A percentile compares a stretch with the other conserved stretches of the same genome.
These are phyloP conservation scores for Podospora anserina DNA, from an alignment of 495 filamentous ascomycete species.

Conservation along the genomic window DNA sequence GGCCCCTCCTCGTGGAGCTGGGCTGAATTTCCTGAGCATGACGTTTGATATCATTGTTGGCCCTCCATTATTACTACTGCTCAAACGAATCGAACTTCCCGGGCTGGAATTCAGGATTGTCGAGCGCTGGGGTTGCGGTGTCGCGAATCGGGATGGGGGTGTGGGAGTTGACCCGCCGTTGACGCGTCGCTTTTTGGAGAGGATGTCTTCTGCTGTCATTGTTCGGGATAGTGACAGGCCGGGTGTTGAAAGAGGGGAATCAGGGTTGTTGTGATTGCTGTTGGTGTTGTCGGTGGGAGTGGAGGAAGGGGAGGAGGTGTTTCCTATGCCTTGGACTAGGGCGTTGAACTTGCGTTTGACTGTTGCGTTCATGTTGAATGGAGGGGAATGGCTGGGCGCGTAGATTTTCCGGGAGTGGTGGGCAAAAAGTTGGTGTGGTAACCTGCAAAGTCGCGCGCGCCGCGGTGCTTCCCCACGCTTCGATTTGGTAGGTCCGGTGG, in stretches of 20 bases:
- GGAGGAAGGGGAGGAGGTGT: constrained; percentile 18
- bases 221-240: constrained; percentile 23
- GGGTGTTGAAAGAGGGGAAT: constrained; percentile 19
- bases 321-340: constrained; percentile 51
- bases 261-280: constrained; percentile 8
- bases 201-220: constrained; percentile 33
- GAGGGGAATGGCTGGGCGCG: neutral
- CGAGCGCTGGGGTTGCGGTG: constrained; percentile 17
- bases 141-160: constrained; percentile 11
- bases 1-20: neutral
- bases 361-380: constrained; percentile 47
- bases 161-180: constrained; percentile 20
- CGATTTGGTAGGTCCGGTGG: neutral
- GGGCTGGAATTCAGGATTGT: neutral
- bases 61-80: neutral
- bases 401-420: neutral
- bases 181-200: constrained; percentile 49
- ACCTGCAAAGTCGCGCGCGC: neutral
- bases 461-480: constrained; percentile 1
- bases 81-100: neutral
- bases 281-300: constrained; percentile 6
- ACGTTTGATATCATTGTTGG: constrained; percentile 41
- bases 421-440: neutral
- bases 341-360: constrained; percentile 58
- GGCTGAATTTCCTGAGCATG: constrained; percentile 41